Base-by-base conservation (phyloP, 169 alveolate species). In the Babesia sp. region DNA sequence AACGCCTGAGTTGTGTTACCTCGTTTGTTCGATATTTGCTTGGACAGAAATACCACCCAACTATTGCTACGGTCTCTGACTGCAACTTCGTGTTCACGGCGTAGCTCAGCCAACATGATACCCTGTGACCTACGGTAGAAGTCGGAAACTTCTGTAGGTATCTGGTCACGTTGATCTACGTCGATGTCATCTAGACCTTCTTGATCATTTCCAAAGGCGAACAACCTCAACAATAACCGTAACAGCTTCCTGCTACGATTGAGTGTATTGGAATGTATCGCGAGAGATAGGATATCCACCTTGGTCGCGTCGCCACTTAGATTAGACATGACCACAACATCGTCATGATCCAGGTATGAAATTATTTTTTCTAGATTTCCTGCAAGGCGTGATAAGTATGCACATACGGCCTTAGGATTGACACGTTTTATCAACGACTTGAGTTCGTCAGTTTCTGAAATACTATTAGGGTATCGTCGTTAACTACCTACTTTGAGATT, bases 1-100 rank as follows among this genome's bases (percentile, higher is more conserved):
- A n/a, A 31, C 29, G 1, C 7, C 45, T 57, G 36, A n/a, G 24
- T 20, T 0, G 37, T 37, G 24, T n/a, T 16, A 29, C 24, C 4
- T 11, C 74, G 74, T 37, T 64, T 64, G 24, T 50, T 64, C 18
- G 74, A 64, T 9, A 6, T 24, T 51, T 64, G 60, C 48, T 64
- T 64, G 5, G 74, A 46, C 20, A 64, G 39, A 7, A 64, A 9
- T 0, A 36, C 50, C 54, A 34, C 51, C 74, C 74, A 64, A 48
- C 54, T 64, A 36, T 45, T 36, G 36, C 41, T 16, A 3, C 63
- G 50, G 44, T 50, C 59, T 8, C 74, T 28, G 7, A 31, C 12
- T 1, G 74, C 74, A 14, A 29, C 28, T 31, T 64, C 61, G 8
- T 64, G 51, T 48, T 64, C 63, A 3, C 74, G 28, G 20, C 41